phyloP scores from a whole-genome alignment of 2,329 filamentous ascomycete genomes.

The Paracorniculantispora psalliotae region DNA sequence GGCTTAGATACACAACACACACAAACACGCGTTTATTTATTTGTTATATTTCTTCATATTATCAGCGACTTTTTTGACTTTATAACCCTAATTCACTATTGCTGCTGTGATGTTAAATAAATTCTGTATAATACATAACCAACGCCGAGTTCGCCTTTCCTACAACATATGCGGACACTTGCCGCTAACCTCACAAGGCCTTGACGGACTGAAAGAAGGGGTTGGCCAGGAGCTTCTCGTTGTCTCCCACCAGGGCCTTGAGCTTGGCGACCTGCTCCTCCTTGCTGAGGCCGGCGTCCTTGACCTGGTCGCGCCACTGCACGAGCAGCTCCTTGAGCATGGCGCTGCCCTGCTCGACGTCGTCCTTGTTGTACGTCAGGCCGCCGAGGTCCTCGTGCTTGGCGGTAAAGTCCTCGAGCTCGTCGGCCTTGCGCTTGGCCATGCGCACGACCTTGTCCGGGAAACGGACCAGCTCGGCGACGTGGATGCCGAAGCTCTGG shows the following conservation, averaged over 20 bases:
- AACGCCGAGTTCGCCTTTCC: slow-evolving; percentile 8
- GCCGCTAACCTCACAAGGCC: slow-evolving; percentile 37
- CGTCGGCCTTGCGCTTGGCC: slow-evolving; percentile 98
- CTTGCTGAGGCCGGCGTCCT: slow-evolving; percentile 52
- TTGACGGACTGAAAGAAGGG: slow-evolving; percentile 67
- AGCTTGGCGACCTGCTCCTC: slow-evolving; percentile 75
- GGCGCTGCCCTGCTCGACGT: slow-evolving; percentile 83
- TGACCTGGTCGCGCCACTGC: slow-evolving; percentile 77
- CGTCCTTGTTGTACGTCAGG: slow-evolving; percentile 67
- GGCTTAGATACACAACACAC: not conserved
- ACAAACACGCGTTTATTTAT: not conserved
- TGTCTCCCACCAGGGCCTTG: slow-evolving; percentile 70
- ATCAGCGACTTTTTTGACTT: not conserved
- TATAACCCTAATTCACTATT: not conserved
- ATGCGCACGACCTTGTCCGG: slow-evolving; percentile 96
- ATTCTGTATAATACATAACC: not conserved
- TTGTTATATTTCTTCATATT: not conserved
- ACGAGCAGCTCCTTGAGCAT: slow-evolving; percentile 78
- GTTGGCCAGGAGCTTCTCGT: slow-evolving; percentile 59
- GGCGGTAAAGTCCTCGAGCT: slow-evolving; percentile 89
- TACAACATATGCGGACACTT: not conserved
- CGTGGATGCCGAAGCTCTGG: slow-evolving; percentile 97
- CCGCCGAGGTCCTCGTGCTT: slow-evolving; percentile 64
- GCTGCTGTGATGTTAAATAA: not conserved
- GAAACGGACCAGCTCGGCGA: slow-evolving; percentile 93